Evolutionary conservation across 1,139 yeast species (phyloP).

Genomic region (Suhomyces panamericanus): DNA sequence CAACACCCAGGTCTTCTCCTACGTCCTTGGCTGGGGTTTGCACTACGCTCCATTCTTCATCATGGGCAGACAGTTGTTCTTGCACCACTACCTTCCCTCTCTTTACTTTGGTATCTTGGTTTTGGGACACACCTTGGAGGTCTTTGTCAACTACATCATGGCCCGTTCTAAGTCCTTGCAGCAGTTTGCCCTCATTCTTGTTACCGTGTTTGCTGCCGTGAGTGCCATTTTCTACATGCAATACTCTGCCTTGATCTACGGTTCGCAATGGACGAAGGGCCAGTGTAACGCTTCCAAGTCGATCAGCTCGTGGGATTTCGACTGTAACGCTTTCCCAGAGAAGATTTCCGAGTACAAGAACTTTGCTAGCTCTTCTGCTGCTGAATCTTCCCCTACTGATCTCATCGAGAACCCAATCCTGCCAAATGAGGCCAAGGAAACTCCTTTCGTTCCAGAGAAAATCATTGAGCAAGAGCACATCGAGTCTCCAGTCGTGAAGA

Average conservation of each 20-base stretch:
- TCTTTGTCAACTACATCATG: conserved; percentile 52
- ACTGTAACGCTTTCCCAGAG: conserved; percentile 60
- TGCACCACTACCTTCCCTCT: conserved; percentile 92
- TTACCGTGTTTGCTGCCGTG: conserved; percentile 49
- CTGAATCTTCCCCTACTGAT: conserved; percentile 4
- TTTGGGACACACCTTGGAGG: conserved; percentile 78
- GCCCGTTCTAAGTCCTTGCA: conserved; percentile 37
- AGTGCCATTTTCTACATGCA: conserved; percentile 58
- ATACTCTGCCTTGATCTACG: conserved; percentile 79
- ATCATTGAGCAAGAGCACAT: conserved; percentile 5
- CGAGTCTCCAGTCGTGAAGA: conserved; percentile 6
- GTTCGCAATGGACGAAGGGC: conserved; percentile 73
- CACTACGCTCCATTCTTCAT: conserved; percentile 87
- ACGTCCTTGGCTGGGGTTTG: conserved; percentile 75
- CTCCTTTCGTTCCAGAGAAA: conserved; percentile 17
- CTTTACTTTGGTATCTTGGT: conserved; percentile 86
- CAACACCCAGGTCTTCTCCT: conserved; percentile 68
- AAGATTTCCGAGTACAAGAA: conserved; percentile 27
- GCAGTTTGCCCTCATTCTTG: conserved; percentile 36
- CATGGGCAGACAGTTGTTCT: conserved; percentile 91
- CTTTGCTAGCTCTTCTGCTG: conserved; percentile 1
- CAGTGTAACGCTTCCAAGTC: conserved; percentile 64
- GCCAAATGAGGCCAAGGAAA: conserved; percentile 26
- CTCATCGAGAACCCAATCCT: conserved; percentile 19
- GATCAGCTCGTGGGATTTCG: conserved; percentile 78